Base-by-base conservation (phyloP, 78 protist species). In the Dictyostelium firmibasis region DNA sequence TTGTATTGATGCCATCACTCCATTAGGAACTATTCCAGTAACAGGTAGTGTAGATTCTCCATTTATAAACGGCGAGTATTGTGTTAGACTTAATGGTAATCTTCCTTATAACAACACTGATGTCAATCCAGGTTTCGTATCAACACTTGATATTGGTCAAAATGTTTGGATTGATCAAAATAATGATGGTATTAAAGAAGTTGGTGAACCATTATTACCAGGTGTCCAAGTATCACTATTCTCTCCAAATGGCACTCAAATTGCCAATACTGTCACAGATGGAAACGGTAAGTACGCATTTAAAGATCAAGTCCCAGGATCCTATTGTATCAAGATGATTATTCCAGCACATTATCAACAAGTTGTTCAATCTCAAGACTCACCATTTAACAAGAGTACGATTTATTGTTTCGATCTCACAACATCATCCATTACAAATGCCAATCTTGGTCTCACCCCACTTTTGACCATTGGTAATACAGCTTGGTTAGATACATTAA, bases 71-170 rank as follows among this genome's bases (percentile, higher is more conserved):
- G 77, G 70, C 16, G 33, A 77, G 4, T 33, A 77, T 23, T 86
- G 92, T 53, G 44, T 43, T 27, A 41, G 76, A 72, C 9, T 53
- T 0, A 18, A 70, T n/a, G 38, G 69, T 60, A 8, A 23, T 35
- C 7, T 47, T 23, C 44, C 36, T 13, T 35, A 3, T 18, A 76
- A 70, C 27, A 75, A 85, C 25, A 53, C 72, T 6, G 29, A 29
- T 38, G 79, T 36, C 25, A 81, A 86, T 86, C 60, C 78, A 33
- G 92, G 92, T 86, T 60, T 86, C 43, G 31, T 23, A 7, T 50
- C 62, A 60, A 14, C 44, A 5, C 8, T 38, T 1, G 41, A 20
- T 53, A 20, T 86, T 16, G 84, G 85, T 77, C 64, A 44, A 31
- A 16, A 27, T n/a, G 69, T 60, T 25, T 86, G 64, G 81, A 11